phyloP scores from a whole-genome alignment of 78 protist genomes.

The Dictyostelium intermedium region DNA sequence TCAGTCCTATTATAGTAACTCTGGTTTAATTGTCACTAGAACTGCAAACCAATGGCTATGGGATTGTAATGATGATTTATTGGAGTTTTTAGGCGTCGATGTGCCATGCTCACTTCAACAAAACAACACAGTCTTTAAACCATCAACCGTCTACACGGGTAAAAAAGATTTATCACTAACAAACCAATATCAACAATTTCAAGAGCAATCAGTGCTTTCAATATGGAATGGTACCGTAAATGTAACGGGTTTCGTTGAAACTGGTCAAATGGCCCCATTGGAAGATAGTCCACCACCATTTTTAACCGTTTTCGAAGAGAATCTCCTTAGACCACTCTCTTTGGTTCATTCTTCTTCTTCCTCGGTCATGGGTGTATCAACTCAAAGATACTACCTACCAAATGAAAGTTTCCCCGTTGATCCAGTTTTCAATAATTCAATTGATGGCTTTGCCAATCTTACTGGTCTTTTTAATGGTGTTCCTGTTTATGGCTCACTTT shows the following conservation, averaged over 20 bases:
- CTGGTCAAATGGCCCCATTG: slow-evolving; percentile 54
- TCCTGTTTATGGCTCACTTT: slow-evolving; percentile 20
- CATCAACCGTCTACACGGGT: slow-evolving; percentile 57
- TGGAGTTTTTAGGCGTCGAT: background rate
- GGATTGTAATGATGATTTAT: slow-evolving; percentile 21
- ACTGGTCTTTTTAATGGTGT: background rate
- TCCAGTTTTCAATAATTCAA: background rate
- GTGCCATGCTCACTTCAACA: slow-evolving; percentile 6
- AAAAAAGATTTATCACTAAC: background rate
- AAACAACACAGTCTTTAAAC: background rate
- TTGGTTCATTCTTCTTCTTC: background rate
- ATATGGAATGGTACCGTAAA: background rate
- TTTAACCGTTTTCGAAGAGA: slow-evolving; percentile 43
- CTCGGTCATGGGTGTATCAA: background rate
- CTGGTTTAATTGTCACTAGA: slow-evolving; percentile 15
- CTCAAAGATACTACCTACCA: slow-evolving; percentile 17
- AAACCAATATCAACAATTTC: background rate
- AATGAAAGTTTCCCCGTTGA: slow-evolving; percentile 27
- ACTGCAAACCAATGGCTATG: slow-evolving; percentile 40
- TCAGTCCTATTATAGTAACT: background rate
- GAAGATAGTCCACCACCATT: background rate
- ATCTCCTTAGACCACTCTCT: slow-evolving; percentile 8
- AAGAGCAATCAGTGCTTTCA: background rate
- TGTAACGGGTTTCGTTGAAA: slow-evolving; percentile 6
- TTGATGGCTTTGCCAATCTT: slow-evolving; percentile 34